Percentiles rank a stretch among this genome's conserved stretches.
phyloP scores from a whole-genome alignment of 805 yeast genomes.

The Candida saitoana region DNA sequence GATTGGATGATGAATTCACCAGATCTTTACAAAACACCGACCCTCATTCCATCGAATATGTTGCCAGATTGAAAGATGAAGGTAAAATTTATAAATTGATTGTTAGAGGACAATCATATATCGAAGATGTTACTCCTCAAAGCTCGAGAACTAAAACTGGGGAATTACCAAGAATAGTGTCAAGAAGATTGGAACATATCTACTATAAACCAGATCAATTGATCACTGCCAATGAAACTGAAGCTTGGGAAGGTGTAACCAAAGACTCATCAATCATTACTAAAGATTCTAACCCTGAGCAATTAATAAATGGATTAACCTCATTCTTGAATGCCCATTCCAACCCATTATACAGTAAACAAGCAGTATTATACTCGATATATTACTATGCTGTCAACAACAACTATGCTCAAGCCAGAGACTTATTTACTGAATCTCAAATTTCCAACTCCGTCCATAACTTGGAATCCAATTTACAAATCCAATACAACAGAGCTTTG shows the following conservation, averaged over 20 bases:
- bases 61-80: slow-evolving; percentile 88
- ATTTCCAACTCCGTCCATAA: slow-evolving; percentile 77
- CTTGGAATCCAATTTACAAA: slow-evolving; percentile 83
- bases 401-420: slow-evolving; percentile 80
- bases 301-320: slow-evolving; percentile 62
- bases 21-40: slow-evolving; percentile 84
- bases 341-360: slow-evolving; percentile 67
- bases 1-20: slow-evolving; percentile 91
- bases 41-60: slow-evolving; percentile 92
- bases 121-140: slow-evolving; percentile 58
- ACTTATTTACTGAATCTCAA: slow-evolving; percentile 81
- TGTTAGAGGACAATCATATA: slow-evolving; percentile 80
- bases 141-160: slow-evolving; percentile 33
- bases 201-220: slow-evolving; percentile 86
- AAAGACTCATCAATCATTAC: slow-evolving; percentile 23
- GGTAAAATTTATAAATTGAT: slow-evolving; percentile 67
- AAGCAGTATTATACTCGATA: slow-evolving; percentile 79
- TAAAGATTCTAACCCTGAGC: slow-evolving; percentile 34
- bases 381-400: slow-evolving; percentile 90
- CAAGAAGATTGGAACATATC: slow-evolving; percentile 85
- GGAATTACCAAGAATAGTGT: slow-evolving; percentile 67
- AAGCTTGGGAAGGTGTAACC: slow-evolving; percentile 63
- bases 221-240: slow-evolving; percentile 61
- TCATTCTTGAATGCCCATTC: slow-evolving; percentile 62
- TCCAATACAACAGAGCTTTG: slow-evolving; percentile 88